Conservation (phyloP, 495 filamentous ascomycete genomes). For the Aspergillus heteromorphus region DNA sequence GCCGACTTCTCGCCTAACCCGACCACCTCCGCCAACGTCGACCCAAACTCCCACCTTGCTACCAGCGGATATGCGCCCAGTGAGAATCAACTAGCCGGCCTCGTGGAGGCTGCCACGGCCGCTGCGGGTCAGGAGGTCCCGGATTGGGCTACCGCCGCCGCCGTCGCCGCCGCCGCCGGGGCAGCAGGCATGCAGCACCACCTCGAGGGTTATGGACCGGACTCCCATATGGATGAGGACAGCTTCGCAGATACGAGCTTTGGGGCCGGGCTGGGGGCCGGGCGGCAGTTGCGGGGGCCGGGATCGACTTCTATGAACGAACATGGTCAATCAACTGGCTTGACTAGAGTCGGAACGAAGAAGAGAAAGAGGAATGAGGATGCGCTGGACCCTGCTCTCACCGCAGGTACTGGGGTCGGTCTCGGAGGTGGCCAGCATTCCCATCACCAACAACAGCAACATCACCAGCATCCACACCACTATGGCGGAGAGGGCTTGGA, state of each 20-base stretch:
- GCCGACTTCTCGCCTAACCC: conserved; percentile 24
- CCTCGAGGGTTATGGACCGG: conserved; percentile 34
- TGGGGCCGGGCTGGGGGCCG: conserved; percentile 20
- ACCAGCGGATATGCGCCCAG: conserved; percentile 35
- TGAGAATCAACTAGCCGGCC: conserved; percentile 47
- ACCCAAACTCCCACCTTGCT: conserved; percentile 28
- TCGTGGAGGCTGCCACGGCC: conserved; percentile 49
- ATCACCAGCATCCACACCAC: conserved; percentile 21
- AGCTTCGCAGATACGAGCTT: conserved; percentile 38
- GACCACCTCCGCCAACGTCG: conserved; percentile 25
- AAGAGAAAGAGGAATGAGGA: conserved; percentile 43
- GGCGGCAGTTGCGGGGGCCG: conserved; percentile 26
- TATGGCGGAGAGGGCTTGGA: conserved; percentile 33
- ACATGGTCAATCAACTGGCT: conserved; percentile 73
- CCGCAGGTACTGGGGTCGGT: conserved; percentile 20
- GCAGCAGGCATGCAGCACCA: conserved; percentile 37
- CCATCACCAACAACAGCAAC: conserved; percentile 24
- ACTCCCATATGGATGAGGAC: conserved; percentile 40
- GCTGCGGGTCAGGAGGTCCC: conserved; percentile 48
- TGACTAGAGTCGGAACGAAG: conserved; percentile 44
- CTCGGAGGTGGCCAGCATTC: conserved; percentile 23
- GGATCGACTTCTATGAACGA: conserved; percentile 39
- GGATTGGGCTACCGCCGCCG: conserved; percentile 36
- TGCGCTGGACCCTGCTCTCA: conserved; percentile 41
- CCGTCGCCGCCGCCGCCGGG: conserved; percentile 32